Percentiles rank a stretch among this genome's conserved stretches.
Conservation (phyloP, 2,329 filamentous ascomycete genomes). For the Fusarium anthophilum region DNA sequence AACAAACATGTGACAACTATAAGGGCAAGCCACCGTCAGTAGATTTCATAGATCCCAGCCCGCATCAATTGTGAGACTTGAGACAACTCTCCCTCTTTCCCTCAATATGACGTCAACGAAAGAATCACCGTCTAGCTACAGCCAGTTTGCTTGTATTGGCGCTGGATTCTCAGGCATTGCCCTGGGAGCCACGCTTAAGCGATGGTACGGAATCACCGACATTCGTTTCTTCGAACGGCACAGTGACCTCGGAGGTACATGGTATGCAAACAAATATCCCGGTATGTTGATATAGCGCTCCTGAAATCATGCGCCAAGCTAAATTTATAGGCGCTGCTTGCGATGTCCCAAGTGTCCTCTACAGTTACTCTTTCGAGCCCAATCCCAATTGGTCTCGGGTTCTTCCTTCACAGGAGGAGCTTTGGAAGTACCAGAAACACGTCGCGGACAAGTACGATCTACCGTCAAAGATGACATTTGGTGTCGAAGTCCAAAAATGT, state of each 20-base stretch:
- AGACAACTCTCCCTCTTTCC: background rate
- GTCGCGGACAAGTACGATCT: background rate
- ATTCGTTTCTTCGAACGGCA: background rate
- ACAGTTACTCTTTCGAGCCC: background rate
- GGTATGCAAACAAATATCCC: background rate
- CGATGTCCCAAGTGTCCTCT: background rate
- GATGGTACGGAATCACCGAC: background rate
- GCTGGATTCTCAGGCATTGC: background rate
- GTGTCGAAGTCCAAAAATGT: background rate
- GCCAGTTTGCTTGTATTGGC: background rate
- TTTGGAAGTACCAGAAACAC: background rate
- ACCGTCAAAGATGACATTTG: background rate
- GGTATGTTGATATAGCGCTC: background rate
- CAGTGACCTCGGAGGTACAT: background rate
- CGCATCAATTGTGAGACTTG: background rate
- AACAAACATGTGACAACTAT: background rate
- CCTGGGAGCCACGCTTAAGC: background rate
- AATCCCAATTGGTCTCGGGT: background rate
- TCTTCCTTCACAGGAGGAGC: background rate
- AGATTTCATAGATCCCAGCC: background rate
- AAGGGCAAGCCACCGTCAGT: background rate
- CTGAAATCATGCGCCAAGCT: background rate
- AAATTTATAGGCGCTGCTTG: background rate
- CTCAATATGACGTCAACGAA: background rate
- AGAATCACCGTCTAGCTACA: background rate